Percentiles rank a stretch among this genome's conserved stretches.
Evolutionary conservation across 768 basidiomycete genomes (phyloP).

Genomic region (Serpula lacrymans): DNA sequence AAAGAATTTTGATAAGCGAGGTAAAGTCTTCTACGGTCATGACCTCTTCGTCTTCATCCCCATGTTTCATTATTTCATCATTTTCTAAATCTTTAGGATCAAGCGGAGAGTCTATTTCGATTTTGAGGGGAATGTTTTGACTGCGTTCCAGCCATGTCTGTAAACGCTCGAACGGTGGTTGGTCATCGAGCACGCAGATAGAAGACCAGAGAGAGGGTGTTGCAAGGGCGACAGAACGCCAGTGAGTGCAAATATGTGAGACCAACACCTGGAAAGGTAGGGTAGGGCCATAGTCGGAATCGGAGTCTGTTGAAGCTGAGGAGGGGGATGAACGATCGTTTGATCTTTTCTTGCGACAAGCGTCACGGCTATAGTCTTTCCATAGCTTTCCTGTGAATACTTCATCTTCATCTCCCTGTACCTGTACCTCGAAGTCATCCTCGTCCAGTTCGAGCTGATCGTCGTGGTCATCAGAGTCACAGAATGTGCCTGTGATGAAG

Average conservation of each 20-base stretch:
- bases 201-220: conserved; percentile 56
- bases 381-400: neutral
- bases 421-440: conserved; percentile 16
- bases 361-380: conserved; percentile 11
- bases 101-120: conserved; percentile 43
- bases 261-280: conserved; percentile 50
- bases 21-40: conserved; percentile 17
- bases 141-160: conserved; percentile 49
- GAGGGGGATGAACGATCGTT: conserved; percentile 7
- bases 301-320: neutral
- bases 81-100: conserved; percentile 22
- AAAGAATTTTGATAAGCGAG: conserved; percentile 33
- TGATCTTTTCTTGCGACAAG: neutral
- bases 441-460: conserved; percentile 33
- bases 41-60: conserved; percentile 23
- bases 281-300: neutral
- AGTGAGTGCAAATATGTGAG: conserved; percentile 60
- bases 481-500: conserved; percentile 45
- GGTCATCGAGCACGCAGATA: conserved; percentile 27
- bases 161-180: conserved; percentile 42
- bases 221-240: conserved; percentile 52
- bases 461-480: conserved; percentile 32
- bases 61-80: conserved; percentile 6
- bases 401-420: conserved; percentile 9
- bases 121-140: conserved; percentile 49